Evolutionary conservation across 169 alveolate species (phyloP), one percentile per base, ranked within the genome.

Genomic region (Amoebophrya sp.): DNA sequence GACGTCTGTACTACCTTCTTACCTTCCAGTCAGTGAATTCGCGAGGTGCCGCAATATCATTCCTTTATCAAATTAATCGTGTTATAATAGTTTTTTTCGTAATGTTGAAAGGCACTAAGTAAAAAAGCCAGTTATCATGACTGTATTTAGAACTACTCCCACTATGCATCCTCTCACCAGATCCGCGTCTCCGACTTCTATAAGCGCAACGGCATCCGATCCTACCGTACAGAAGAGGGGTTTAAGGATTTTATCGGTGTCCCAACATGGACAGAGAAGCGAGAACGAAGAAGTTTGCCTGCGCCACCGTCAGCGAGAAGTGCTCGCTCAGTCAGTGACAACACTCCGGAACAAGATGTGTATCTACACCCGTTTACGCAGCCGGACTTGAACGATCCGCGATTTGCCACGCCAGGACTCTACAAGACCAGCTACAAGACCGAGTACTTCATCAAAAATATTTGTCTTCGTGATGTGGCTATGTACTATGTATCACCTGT

Each of bases 351-450:
- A 26, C 83, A 29, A 26, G 83, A 65, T 6, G 18, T 6, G 36
- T 65, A 6, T 65, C 83, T 65, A 36, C 83, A 65, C n/a, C 83
- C 83, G 36, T 65, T 65, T 26, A 65, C 83, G 83, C 83, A 65
- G 83, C 83, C 83, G 26, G 83, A 65, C 26, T 26, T 65, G 83
- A 65, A 65, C 83, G 83, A 65, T 18, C 83, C 83, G 83, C 83
- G 83, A 26, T 65, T 65, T 65, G 12, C 2, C 83, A 65, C 83
- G 33, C 83, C 83, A 26, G 83, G 83, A 29, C 18, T 65, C 39
- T 65, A 65, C 33, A 65, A 65, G 26, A 65, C 83, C 18, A 65
- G 83, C 26, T 65, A 65, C 83, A 65, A 65, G 83, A 29, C 39
- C 83, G 83, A 65, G 38, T 65, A 65, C n/a, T 26, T 65, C 33